A percentile compares a stretch with the other conserved stretches of the same genome.
Conservation (phyloP, 164 flowering plant genomes). For the Dillenia suffruticosa region DNA sequence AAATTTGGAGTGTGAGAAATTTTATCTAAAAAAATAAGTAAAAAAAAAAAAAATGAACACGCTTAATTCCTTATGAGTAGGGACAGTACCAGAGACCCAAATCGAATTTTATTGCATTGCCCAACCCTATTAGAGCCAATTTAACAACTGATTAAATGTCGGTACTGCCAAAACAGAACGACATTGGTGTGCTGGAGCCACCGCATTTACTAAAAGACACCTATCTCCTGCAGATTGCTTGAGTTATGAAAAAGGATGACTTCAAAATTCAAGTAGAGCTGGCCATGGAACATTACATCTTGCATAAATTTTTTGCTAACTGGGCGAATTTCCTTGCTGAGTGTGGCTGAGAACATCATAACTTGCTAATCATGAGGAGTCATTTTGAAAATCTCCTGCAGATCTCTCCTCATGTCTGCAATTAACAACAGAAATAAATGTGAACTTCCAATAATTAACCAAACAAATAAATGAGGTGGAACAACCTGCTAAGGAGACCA, state of each 20-base stretch:
- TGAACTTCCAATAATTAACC: not conserved
- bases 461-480: not conserved
- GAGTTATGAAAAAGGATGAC: constrained; percentile 34
- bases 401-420: constrained; percentile 97
- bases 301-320: constrained; percentile 99
- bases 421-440: constrained; percentile 2
- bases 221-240: constrained; percentile 26
- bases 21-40: no score
- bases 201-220: constrained; percentile 7
- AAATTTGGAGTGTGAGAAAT: no score
- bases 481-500: no score
- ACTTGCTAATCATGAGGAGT: constrained; percentile 99
- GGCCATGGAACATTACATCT: constrained; percentile 95
- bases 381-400: constrained; percentile 97
- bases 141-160: no score
- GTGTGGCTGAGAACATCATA: constrained; percentile 99
- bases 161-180: no score
- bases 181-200: constrained; percentile 8
- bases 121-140: no score
- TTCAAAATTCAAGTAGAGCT: constrained; percentile 41
- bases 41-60: no score
- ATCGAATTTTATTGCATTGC: no score
- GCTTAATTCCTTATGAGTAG: no score
- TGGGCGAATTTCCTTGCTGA: constrained; percentile 99
- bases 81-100: no score